Base-by-base conservation (phyloP, 148 eudicot species). In the Rhododendron mucronatum region DNA sequence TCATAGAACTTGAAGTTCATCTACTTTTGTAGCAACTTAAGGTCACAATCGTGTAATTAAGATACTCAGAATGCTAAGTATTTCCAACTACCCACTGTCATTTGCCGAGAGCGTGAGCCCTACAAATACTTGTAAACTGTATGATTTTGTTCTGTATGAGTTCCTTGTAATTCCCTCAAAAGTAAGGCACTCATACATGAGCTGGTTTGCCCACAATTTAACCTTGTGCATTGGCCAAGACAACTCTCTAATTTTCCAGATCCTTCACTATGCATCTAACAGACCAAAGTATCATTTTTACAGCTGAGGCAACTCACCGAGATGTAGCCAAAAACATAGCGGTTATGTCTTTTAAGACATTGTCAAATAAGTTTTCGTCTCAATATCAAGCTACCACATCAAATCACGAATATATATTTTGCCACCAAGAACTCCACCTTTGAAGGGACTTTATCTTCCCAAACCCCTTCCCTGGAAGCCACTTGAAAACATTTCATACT, bases 301-400 rank as follows among this genome's bases (percentile, higher is more conserved):
- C 30, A 85, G 83, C 86, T 78, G 71, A 77, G 73, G 28, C 61
- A 79, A 55, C 41, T 84, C 30, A 84, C 35, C 18, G 37, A 84
- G 30, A 77, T 33, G 35, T 53, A 51, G 23, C 35, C 65, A 51
- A 80, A 8, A 53, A 51, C 83, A 51, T 0, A 53, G 41, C 3
- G 14, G 44, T 51, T 16, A 35, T 51, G 65, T 26, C 67, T 80
- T 80, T 51, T 53, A 7, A 80, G 65, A 80, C 65, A 53, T 80
- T 80, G 26, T 15, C 21, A 80, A 50, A 28, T 15, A 20, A 30
- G n/a, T 2, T 30, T 53, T 28, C 4, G 16, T 7, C 65, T 28
- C 44, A 20, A 26, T 30, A 53, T 51, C 65, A 51, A 53, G 65
- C 63, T 13, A 80, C 35, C 5, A 4, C 41, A 6, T 51, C 59